Base-by-base conservation (phyloP, 1,139 yeast genomes). In the Magnusiomyces clavatus region DNA sequence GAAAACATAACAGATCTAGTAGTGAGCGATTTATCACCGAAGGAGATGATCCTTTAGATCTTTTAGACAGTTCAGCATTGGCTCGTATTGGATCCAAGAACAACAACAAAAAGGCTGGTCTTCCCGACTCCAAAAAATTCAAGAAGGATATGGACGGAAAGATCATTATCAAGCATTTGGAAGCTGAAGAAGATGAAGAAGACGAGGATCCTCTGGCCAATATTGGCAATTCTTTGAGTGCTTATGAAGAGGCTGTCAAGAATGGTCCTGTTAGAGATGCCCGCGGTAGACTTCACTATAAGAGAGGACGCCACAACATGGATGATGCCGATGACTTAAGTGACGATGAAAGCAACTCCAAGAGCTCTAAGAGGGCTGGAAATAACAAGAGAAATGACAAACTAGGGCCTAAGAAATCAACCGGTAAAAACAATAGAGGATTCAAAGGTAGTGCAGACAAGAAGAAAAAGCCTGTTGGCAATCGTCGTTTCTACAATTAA, bases 201-300 rank as follows among this genome's bases (percentile, higher is more conserved):
- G 66, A 61, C 69, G 70, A 75, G 67, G 86, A 83, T 45, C 79
- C 78, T 59, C 64, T 80, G 53, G 79, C 80, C 55, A 76, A 73
- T 55, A 68, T 68, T 10, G 74, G 69, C 41, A 66, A 64, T n/a
- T 94, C 96, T 29, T 79, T 90, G 57, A 87, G 87, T 66, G 97
- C 97, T 1, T 92, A 92, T 66, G 79, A 89, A 60, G 96, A 88
- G 59, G 98, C 97, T 12, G 88, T 92, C 41, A 84, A 81, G 67
- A 87, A 84, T 61, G 97, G 92, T 35, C 97, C 98, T 43, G 80
- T 87, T 4, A 83, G 95, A 69, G 96, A 97, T 53, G 96, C 87
- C 73, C 82, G 81, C 73, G 88, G 89, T 69, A 88, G 82, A 73
- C 78, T 89, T 76, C 90, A 89, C 71, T 92, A 81, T 72, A 86